Evolutionary conservation across 148 eudicot genomes (phyloP), one percentile per base, ranked within the genome.

Genomic region (Rhododendron griersonianum): DNA sequence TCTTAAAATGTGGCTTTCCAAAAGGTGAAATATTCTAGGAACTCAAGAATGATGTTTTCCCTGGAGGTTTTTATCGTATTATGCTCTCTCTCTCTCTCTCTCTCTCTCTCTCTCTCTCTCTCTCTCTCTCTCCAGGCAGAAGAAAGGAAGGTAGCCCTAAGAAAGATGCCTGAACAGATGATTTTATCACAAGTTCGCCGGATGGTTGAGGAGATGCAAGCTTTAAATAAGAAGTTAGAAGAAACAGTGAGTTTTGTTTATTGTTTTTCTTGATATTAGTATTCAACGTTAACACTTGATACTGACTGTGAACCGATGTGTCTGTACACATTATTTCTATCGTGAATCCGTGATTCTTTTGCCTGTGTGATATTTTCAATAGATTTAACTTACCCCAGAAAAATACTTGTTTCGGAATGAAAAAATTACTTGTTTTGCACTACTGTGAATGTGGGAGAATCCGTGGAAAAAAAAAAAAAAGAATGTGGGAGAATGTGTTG

Each of bases 161-260:
- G 84, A 79, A 96, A 88, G 88, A 88, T 94, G 78, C 99, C 99
- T 63, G 99, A 96, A 88, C 96, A 94, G 85, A 86, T 96, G 51
- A 92, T 96, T 84, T 84, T 96, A 83, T 91, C 98, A 55, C 98
- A 96, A 90, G 98, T 96, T 82, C 94, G 98, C 23, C 90, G 81
- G 45, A 95, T 96, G 98, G 99, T 96, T 77, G 93, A 93, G 69
- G 98, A 95, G 73, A 96, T 96, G 99, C 93, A 96, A 89, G 88
- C 94, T 85, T 85, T 96, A 84, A 96, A 96, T 88, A 95, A 93
- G 89, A 88, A 89, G 84, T 88, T 95, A 75, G 98, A 95, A 76
- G 93, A 93, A 39, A 94, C 96, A 23, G 99, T 96, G 85, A 92
- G 98, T 88, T 89, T 61, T 47, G n/a, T 35, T 73, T 33, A 33